Base-by-base conservation (phyloP, 2,329 filamentous ascomycete species). In the Pochonia chlamydosporia region DNA sequence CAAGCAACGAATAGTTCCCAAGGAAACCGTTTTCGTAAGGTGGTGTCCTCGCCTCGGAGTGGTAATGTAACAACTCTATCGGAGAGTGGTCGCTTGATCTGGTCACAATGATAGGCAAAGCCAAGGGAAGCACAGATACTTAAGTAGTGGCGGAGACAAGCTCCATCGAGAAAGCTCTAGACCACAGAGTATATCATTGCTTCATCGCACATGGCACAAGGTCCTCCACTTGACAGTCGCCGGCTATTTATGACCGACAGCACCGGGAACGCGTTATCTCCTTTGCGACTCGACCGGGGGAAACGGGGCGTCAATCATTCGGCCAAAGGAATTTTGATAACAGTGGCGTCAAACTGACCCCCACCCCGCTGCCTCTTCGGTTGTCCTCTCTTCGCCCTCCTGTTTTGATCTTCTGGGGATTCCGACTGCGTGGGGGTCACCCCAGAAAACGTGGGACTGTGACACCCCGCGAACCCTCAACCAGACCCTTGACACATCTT, bases 391-490 rank as follows among this genome's bases (percentile, higher is more conserved):
- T n/a, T n/a, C n/a, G n/a, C n/a, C 31, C 33, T 31, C 16, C 40
- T 31, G 33, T n/a, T 28, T 16, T 2, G 24, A 21, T 11, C 14
- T 23, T 23, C n/a, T 25, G 8, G 9, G 6, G 30, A 18, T 24
- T n/a, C 11, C 33, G 10, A 18, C 35, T 49, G 10, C 5, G 47
- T 54, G 52, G 52, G 52, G 52, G 52, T 53, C 49, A 50, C 51
- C 49, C 51, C 49, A 16, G 47, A 53, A 49, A 46, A 40, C 24
- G 36, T 16, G 44, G 46, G 48, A 49, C 43, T 35, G 36, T 40
- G 30, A 30, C 44, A 46, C 46, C 50, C 50, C 52, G 48, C 51
- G 49, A 33, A 51, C 36, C 36, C 10, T 36, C 33, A 36, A 36
- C 7, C 33, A 3, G 35, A 39, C 18, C 18, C 8, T 35, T 35